phyloP scores from a whole-genome alignment of 176 grass and related monocot species.

The Cenchrus purpureus region DNA sequence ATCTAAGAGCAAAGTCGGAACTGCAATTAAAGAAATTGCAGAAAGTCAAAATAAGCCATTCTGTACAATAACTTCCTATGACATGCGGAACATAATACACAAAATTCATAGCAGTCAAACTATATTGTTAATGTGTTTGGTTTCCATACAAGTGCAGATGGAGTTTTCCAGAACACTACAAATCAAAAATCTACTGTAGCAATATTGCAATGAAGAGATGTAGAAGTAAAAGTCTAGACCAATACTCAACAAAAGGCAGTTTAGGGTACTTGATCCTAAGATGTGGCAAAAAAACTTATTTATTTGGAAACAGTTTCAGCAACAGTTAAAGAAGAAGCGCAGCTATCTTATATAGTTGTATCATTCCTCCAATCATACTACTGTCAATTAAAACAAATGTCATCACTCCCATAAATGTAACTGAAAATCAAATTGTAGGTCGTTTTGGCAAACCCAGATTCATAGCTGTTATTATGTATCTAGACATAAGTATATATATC shows the following conservation, averaged over 20 bases:
- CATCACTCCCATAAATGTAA: neutral
- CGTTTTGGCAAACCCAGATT: no score
- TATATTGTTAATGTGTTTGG: neutral
- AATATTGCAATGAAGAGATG: neutral
- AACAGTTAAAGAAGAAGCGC: neutral
- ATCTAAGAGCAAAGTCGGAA: conserved; percentile 86
- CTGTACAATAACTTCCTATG: neutral
- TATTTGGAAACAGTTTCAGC: conserved; percentile 1
- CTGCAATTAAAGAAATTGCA: conserved; percentile 58
- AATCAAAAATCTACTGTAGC: neutral
- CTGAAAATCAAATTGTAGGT: neutral
- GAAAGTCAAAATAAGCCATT: conserved; percentile 30
- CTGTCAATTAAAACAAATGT: neutral
- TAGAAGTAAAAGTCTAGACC: neutral
- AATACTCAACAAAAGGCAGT: neutral
- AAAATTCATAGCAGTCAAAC: conserved; percentile 19
- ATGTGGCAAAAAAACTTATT: conserved; percentile 3
- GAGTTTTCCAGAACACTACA: neutral
- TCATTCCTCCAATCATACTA: conserved; percentile 7
- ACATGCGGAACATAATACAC: neutral
- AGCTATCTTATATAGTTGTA: neutral
- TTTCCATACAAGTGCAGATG: conserved; percentile 26
- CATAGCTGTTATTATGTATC: no score
- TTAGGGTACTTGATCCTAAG: neutral
- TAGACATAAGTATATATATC: no score